Conservation (phyloP, 139 green algal species). For the Pseudopediastrum boryanum region DNA sequence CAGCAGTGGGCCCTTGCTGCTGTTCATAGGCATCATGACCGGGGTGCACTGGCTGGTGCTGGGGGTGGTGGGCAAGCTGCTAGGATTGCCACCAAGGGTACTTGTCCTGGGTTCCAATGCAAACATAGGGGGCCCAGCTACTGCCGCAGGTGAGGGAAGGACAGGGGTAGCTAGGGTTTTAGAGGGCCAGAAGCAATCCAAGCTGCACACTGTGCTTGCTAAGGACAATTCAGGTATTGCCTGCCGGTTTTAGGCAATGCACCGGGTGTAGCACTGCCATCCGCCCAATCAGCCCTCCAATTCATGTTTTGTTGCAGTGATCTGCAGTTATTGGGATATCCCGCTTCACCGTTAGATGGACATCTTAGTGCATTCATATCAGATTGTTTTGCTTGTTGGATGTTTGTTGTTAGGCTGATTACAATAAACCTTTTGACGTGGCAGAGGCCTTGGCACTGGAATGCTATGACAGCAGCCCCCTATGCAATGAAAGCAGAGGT, state of each 20-base stretch:
- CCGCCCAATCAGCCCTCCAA: too few relatives aligned
- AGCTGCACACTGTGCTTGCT: too few relatives aligned
- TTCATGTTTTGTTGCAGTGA: too few relatives aligned
- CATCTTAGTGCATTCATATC: too few relatives aligned
- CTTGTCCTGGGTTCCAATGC: constrained; percentile 71
- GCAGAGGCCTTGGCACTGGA: not conserved
- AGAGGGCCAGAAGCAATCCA: not conserved
- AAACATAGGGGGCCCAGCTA: constrained; percentile 80
- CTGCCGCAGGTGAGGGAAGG: constrained; percentile 59
- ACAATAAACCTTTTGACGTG: not conserved
- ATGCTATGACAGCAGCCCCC: too few relatives aligned
- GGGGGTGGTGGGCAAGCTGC: constrained; percentile 22
- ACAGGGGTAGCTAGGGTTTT: not conserved
- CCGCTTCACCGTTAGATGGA: too few relatives aligned
- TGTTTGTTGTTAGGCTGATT: not conserved
- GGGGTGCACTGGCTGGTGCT: constrained; percentile 53
- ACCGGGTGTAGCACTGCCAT: too few relatives aligned
- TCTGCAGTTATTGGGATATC: too few relatives aligned
- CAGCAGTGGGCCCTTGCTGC: constrained; percentile 32
- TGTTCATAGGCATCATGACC: constrained; percentile 54
- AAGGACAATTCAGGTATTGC: too few relatives aligned
- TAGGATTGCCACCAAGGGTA: constrained; percentile 33
- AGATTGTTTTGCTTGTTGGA: too few relatives aligned
- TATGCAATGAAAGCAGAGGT: too few relatives aligned
- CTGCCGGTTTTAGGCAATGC: too few relatives aligned